phyloP scores from a whole-genome alignment of 768 basidiomycete genomes.

The Mycena sanguinolenta region DNA sequence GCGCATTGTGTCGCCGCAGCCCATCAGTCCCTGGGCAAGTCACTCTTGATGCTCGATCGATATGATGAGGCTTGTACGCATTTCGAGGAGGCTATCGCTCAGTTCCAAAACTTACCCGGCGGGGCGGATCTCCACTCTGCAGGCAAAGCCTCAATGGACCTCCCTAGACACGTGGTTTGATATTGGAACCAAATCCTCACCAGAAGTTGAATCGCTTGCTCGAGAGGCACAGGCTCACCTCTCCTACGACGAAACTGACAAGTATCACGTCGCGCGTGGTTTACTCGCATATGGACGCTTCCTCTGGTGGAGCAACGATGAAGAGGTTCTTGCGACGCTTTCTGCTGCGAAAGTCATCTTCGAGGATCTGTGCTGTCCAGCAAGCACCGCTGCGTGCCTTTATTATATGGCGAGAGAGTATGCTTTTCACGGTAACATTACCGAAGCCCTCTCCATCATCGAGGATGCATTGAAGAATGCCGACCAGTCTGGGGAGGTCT shows the following conservation, averaged over 20 bases:
- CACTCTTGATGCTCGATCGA: neutral
- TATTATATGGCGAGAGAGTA: slow-evolving; percentile 5
- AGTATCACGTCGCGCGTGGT: neutral
- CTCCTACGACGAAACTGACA: neutral
- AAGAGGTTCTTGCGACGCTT: neutral
- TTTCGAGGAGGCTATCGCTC: neutral
- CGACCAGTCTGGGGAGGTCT: neutral
- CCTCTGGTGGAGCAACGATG: slow-evolving; percentile 9
- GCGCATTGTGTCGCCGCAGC: neutral
- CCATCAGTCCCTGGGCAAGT: neutral
- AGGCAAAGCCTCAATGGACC: neutral
- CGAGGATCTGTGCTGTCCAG: slow-evolving; percentile 16
- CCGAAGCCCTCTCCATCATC: slow-evolving; percentile 8
- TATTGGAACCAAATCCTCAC: neutral
- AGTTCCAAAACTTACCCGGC: neutral
- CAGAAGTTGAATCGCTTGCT: neutral
- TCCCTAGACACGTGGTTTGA: neutral
- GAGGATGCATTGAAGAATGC: slow-evolving; percentile 1
- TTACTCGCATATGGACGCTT: neutral
- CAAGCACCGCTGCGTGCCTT: slow-evolving; percentile 29
- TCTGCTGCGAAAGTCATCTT: slow-evolving; percentile 23
- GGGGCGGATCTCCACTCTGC: neutral
- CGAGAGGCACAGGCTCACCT: neutral
- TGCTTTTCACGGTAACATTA: slow-evolving; percentile 1
- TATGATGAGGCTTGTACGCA: neutral